Evolutionary conservation across 345 rosid genomes (phyloP), one percentile per base, ranked within the genome.

Genomic region (Gossypium mustelinum): DNA sequence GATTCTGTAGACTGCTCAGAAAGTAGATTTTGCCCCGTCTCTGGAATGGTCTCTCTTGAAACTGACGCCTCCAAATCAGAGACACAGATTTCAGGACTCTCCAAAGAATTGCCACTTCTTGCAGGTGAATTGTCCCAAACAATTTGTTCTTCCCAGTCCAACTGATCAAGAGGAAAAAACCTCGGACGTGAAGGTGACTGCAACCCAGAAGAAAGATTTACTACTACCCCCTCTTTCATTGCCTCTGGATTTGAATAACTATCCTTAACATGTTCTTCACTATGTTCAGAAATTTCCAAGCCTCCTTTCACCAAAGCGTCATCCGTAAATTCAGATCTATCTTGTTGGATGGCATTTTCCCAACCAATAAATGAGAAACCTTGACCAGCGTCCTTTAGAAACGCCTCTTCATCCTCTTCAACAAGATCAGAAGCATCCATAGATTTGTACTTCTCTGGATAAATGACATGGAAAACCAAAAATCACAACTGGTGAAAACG

Each of bases 331-430:
- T 76, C 81, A 79, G 87, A 75, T 63, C 69, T 72, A 75, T 87
- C 88, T 80, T 82, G 86, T 72, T 81, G 85, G 77, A 67, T 78
- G 66, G 54, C 34, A 60, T 74, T 84, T 27, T 76, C 79, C 73
- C 78, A 77, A 78, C 81, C 76, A 59, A 65, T 67, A 70, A 82
- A 79, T 27, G 80, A 73, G 76, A 84, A 77, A 20, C 80, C 82
- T 74, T 81, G 85, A 82, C 83, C 79, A 68, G 77, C 79, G 75
- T 85, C 86, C 82, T 81, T 93, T 74, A 95, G 77, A 79, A 88
- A 88, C 51, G 78, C 82, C 86, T 89, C 98, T 79, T 95, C 98
- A 82, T 93, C 97, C 20, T 91, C 98, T 87, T 95, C 99, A 54
- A 91, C 87, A 64, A 87, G 77, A 84, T 85, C 84, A 78, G 91